These are phyloP conservation scores for Rhizopogon salebrosus DNA, from an alignment of 768 basidiomycete species.

Conservation along the genomic window DNA sequence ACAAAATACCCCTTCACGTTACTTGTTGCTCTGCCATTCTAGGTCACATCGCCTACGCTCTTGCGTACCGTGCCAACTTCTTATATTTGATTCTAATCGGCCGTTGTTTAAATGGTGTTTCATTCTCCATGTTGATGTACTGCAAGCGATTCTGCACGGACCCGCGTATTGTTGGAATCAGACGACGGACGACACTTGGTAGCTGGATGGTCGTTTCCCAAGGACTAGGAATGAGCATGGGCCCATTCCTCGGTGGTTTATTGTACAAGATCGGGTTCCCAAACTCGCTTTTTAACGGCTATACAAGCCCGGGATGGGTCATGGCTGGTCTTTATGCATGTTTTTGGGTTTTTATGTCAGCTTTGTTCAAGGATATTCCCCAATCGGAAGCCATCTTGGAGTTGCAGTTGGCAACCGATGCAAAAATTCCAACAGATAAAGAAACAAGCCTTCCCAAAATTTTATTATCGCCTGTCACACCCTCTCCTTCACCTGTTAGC, in stretches of 20 bases:
- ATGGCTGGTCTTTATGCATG: slow-evolving; percentile 50
- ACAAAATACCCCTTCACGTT: slow-evolving; percentile 48
- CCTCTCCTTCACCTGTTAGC: background rate
- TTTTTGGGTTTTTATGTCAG: slow-evolving; percentile 40
- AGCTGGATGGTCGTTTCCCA: slow-evolving; percentile 62
- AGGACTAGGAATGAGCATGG: slow-evolving; percentile 54
- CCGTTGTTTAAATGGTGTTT: slow-evolving; percentile 58
- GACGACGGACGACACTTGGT: slow-evolving; percentile 56
- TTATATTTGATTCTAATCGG: slow-evolving; percentile 69
- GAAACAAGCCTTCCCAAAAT: slow-evolving; percentile 2
- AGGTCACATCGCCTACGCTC: slow-evolving; percentile 55
- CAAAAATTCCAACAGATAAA: background rate
- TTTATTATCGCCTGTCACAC: background rate
- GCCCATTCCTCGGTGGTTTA: slow-evolving; percentile 60
- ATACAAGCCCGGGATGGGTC: slow-evolving; percentile 62
- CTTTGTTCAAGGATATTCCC: slow-evolving; percentile 39
- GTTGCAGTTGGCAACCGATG: slow-evolving; percentile 6
- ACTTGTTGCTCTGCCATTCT: slow-evolving; percentile 47
- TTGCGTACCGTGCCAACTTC: slow-evolving; percentile 53
- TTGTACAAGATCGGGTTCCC: slow-evolving; percentile 56
- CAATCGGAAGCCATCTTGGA: slow-evolving; percentile 7
- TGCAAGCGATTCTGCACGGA: slow-evolving; percentile 65
- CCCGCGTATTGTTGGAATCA: slow-evolving; percentile 58
- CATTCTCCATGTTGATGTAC: slow-evolving; percentile 65
- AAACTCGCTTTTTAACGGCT: slow-evolving; percentile 61